Evolutionary conservation across 768 basidiomycete species (phyloP), one percentile per base, ranked within the genome.

Genomic region (Lactarius hatsudake): DNA sequence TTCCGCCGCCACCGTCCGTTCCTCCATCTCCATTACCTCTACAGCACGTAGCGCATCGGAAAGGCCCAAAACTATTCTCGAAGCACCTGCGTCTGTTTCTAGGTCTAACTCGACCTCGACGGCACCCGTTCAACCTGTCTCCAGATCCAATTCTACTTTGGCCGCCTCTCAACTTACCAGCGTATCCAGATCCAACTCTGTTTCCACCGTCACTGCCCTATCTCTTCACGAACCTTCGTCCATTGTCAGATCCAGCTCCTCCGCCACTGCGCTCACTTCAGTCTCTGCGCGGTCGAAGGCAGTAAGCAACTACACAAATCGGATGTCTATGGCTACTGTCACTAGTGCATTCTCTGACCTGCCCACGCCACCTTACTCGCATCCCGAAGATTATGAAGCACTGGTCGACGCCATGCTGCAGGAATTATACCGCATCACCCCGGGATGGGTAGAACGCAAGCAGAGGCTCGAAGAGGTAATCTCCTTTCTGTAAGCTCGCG

Each of bases 391-490:
- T 43, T 71, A 71, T 40, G 64, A 64, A 2, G 71, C 62, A 38
- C 36, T 71, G 36, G 71, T 71, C 10, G 57, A 62, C 1, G 69
- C 71, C 34, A 70, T 71, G 69, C 13, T 71, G 57, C 56, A 70
- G 45, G 69, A 70, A 42, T 58, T 71, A 34, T 71, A 70, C 42
- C 54, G 61, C 17, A 57, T 71, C 28, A 71, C 58, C 28, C 71
- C 71, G 0, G 65, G 67, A 43, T 71, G 71, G 71, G 65, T 61
- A 30, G 71, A 66, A 58, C 69, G 71, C 43, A 70, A 67, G 58
- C 54, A 42, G 60, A 63, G 63, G 55, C 63, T 71, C 8, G 23
- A 70, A 53, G 43, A 71, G 71, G 71, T 70, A 53, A 61, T 58
- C 42, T 34, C 28, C n/a, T 53, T 23, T 17, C 26, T 15, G n/a